A percentile compares a stretch with the other conserved stretches of the same genome.
These are phyloP conservation scores for Acrocalymma vagum DNA, from an alignment of 2,329 filamentous ascomycete species.

Conservation along the genomic window DNA sequence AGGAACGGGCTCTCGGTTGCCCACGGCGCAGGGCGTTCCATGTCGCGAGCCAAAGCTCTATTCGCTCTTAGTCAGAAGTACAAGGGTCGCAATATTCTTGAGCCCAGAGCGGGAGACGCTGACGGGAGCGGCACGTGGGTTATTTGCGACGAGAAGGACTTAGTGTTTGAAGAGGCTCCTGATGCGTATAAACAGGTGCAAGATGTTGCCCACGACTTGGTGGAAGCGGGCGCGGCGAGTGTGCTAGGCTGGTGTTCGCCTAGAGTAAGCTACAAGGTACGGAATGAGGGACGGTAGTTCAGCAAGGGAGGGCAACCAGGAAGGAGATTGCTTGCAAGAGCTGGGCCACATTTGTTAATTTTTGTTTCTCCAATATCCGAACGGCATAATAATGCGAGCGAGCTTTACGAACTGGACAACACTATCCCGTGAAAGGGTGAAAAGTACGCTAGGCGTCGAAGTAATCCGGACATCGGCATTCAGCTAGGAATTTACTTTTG, in stretches of 20 bases:
- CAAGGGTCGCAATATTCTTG: conserved; percentile 37
- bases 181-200: conserved; percentile 51
- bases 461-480: too few species aligned
- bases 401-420: too few species aligned
- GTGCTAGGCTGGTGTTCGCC: conserved; percentile 44
- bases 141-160: conserved; percentile 47
- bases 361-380: too few species aligned
- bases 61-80: conserved; percentile 42
- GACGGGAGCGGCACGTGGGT: conserved; percentile 44
- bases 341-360: too few species aligned
- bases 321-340: too few species aligned
- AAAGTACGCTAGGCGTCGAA: too few species aligned
- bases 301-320: background rate
- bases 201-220: conserved; percentile 46
- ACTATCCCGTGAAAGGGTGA: too few species aligned
- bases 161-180: conserved; percentile 50
- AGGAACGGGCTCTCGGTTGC: conserved; percentile 47
- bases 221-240: conserved; percentile 37
- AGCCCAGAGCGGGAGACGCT: conserved; percentile 21
- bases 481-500: too few species aligned
- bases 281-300: conserved; percentile 37
- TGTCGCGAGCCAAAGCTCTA: conserved; percentile 48
- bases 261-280: conserved; percentile 49
- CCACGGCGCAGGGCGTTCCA: conserved; percentile 48
- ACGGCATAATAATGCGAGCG: too few species aligned